These are phyloP conservation scores for Melampsora larici-populina DNA, from an alignment of 1,284 basidiomycete species.

Conservation along the genomic window DNA sequence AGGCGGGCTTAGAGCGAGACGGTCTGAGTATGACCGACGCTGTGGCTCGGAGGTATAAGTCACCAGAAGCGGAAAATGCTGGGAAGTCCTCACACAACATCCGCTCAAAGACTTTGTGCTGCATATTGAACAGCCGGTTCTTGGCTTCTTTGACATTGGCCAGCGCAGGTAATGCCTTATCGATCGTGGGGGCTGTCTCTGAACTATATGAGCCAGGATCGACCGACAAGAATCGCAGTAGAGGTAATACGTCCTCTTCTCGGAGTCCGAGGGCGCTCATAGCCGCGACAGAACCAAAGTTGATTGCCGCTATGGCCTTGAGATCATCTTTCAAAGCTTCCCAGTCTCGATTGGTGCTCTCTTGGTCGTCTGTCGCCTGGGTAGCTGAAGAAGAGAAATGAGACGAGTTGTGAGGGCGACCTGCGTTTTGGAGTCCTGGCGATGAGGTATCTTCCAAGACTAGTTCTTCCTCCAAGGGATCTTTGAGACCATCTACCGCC, in stretches of 20 bases:
- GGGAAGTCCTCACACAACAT: slow-evolving; percentile 38
- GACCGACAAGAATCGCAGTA: slow-evolving; percentile 20
- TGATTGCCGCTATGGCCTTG: slow-evolving; percentile 33
- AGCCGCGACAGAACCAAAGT: slow-evolving; percentile 25
- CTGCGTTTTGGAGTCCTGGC: not conserved
- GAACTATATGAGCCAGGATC: slow-evolving; percentile 5
- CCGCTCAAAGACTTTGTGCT: slow-evolving; percentile 28
- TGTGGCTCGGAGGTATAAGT: slow-evolving; percentile 37
- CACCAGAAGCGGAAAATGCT: slow-evolving; percentile 34
- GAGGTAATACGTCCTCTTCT: slow-evolving; percentile 14
- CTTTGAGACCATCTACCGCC: slow-evolving; percentile 93
- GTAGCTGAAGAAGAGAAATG: slow-evolving; percentile 4
- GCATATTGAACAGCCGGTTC: slow-evolving; percentile 21
- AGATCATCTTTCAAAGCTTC: slow-evolving; percentile 39
- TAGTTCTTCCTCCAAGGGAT: slow-evolving; percentile 71
- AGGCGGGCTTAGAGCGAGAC: not conserved
- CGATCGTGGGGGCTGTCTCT: not conserved
- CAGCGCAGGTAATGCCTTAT: not conserved
- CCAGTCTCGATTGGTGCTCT: slow-evolving; percentile 3
- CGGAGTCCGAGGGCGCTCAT: slow-evolving; percentile 20
- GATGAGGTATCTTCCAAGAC: slow-evolving; percentile 15
- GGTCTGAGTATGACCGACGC: slow-evolving; percentile 15
- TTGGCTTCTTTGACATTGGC: slow-evolving; percentile 25
- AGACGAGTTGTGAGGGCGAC: not conserved
- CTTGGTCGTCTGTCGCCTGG: not conserved